Evolutionary conservation across 1,284 basidiomycete species (phyloP).

Genomic region (Singerocomus inundabilis): DNA sequence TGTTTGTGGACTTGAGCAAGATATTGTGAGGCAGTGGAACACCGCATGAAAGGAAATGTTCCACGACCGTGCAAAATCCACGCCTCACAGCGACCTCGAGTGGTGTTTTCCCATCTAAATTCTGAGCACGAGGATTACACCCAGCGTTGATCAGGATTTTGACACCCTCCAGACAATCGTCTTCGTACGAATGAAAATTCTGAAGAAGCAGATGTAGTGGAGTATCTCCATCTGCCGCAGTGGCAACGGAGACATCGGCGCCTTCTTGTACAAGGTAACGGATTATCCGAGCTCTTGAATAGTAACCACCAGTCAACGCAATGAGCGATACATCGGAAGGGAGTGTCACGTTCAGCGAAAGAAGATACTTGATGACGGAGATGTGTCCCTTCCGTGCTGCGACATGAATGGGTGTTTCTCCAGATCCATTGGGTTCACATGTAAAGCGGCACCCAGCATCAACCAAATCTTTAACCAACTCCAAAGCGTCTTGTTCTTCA

Average conservation of each 20-base stretch:
- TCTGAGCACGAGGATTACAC: background rate
- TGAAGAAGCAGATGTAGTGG: background rate
- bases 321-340: too few species aligned
- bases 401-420: too few species aligned
- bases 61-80: background rate
- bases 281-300: background rate
- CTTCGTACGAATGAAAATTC: rapidly evolving
- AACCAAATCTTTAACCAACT: background rate
- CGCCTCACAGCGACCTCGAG: background rate
- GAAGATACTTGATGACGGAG: too few species aligned
- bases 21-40: background rate
- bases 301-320: background rate
- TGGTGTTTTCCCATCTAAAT: background rate
- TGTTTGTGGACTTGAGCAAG: background rate
- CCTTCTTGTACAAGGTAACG: background rate
- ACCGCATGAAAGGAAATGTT: background rate
- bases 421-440: background rate
- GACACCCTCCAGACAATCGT: background rate
- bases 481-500: background rate
- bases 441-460: background rate
- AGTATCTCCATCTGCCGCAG: background rate
- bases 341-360: too few species aligned
- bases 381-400: too few species aligned
- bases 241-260: background rate
- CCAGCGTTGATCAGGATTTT: background rate